Evolutionary conservation across 2,329 filamentous ascomycete species (phyloP), one percentile per base, ranked within the genome.

Genomic region (Ceratocystis variospora): DNA sequence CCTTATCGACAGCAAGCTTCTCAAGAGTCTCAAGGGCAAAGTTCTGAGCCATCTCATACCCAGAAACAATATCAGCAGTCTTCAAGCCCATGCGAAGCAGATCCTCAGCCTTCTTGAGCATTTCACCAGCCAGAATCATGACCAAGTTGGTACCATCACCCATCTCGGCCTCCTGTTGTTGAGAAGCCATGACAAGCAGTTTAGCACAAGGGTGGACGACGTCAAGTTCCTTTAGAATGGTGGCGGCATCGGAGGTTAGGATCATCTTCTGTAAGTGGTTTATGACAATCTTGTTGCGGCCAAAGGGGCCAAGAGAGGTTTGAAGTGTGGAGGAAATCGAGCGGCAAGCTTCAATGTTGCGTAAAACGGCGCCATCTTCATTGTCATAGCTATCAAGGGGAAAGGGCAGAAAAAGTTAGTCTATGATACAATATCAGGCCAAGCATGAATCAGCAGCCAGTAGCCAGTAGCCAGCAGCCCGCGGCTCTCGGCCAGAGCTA

Each of bases 231-330:
- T 91, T 88, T 72, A 99, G 83, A 75, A 99, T 99, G 55, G 94
- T 97, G 71, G 94, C 94, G 70, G 94, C 94, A 75, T 99, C 94
- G 68, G 92, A 97, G 72, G 95, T 99, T 70, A 99, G 82, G 72
- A 96, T 96, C 94, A 99, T 96, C 83, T 99, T 99, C 78, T 96
- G 90, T 70, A 99, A 83, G 79, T 99, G 95, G 82, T 99, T 99
- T 82, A 99, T 97, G 79, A 99, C 90, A 75, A 99, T 92, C 81
- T 99, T 99, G 83, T 99, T 99, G 78, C 94, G 89, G 74, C 94
- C 94, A 78, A 96, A 96, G 68, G 94, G 94, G 64, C 94, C 95
- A 45, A 99, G 84, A 59, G 94, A 97, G 67, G 94, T 97, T 81
- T 96, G 91, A 62, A 99, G 94, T 64, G 94, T 99, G 73, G 89